Evolutionary conservation across 1,284 basidiomycete genomes (phyloP).

Genomic region (Neonothopanus nambi): DNA sequence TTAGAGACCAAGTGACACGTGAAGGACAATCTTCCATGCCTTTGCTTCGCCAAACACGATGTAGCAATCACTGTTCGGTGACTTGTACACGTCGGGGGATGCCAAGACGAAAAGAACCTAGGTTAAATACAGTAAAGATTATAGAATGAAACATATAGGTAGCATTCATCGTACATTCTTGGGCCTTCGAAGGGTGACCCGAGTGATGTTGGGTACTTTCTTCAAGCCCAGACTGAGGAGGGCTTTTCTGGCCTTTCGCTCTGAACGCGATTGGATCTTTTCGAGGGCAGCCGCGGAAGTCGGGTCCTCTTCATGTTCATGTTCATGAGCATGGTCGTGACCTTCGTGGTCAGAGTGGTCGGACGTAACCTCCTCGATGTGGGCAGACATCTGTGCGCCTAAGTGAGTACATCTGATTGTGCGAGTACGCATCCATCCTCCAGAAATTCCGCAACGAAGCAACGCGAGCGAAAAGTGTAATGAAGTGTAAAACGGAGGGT

Average conservation of each 20-base stretch:
- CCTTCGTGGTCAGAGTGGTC: slow-evolving; percentile 75
- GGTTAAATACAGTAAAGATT: neutral
- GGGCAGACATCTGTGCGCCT: slow-evolving; percentile 57
- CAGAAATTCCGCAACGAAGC: too few relatives aligned
- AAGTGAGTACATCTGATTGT: too few relatives aligned
- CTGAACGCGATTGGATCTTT: slow-evolving; percentile 90
- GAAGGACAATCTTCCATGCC: slow-evolving; percentile 39
- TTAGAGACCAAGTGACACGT: neutral
- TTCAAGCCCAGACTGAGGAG: slow-evolving; percentile 88
- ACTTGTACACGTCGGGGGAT: slow-evolving; percentile 97
- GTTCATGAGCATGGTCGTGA: slow-evolving; percentile 55
- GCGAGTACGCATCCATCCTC: too few relatives aligned
- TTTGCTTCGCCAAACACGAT: slow-evolving; percentile 99
- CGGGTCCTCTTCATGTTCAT: slow-evolving; percentile 74
- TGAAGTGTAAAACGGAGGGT: too few relatives aligned
- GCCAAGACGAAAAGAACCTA: slow-evolving; percentile 92
- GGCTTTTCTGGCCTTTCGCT: slow-evolving; percentile 91
- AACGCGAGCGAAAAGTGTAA: too few relatives aligned
- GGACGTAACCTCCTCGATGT: slow-evolving; percentile 79
- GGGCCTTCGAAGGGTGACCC: slow-evolving; percentile 92
- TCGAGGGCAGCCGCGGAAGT: slow-evolving; percentile 85
- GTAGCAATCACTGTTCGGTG: slow-evolving; percentile 95
- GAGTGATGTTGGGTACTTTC: slow-evolving; percentile 89
- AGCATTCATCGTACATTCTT: slow-evolving; percentile 73
- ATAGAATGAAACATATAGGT: neutral